Evolutionary conservation across 2,329 filamentous ascomycete species (phyloP).

Genomic region (Huntiella decipiens): DNA sequence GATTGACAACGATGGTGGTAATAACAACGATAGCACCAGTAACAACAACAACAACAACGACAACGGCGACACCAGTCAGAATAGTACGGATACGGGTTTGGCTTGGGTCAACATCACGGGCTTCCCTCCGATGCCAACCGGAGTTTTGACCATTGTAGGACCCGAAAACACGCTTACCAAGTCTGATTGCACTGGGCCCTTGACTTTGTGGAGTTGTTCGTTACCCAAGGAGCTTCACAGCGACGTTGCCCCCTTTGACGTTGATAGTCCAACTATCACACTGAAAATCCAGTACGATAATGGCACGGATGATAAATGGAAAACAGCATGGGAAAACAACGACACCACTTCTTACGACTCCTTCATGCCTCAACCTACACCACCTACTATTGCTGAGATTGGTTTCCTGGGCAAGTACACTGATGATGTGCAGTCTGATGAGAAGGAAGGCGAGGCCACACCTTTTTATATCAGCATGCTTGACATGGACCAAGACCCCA

Average conservation of each 20-base stretch:
- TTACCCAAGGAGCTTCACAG: constrained; percentile 61
- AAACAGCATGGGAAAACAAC: constrained; percentile 17
- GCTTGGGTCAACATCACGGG: constrained; percentile 70
- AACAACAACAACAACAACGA: no score
- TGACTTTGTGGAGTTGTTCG: constrained; percentile 70
- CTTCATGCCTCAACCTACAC: constrained; percentile 29
- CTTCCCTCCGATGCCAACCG: constrained; percentile 73
- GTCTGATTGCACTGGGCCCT: constrained; percentile 50
- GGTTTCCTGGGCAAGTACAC: constrained; percentile 73
- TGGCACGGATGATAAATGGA: constrained; percentile 31
- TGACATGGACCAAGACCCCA: constrained; percentile 22
- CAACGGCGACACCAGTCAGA: no score
- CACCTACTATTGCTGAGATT: constrained; percentile 50
- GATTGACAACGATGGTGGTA: not conserved
- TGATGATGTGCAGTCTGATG: constrained; percentile 43
- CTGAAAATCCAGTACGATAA: constrained; percentile 61
- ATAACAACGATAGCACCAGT: not conserved
- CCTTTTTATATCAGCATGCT: constrained; percentile 75
- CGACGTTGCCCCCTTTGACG: constrained; percentile 39
- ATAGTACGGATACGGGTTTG: constrained; percentile 17
- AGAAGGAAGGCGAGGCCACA: constrained; percentile 69
- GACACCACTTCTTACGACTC: constrained; percentile 7
- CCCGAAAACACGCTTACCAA: constrained; percentile 46
- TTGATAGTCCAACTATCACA: constrained; percentile 58
- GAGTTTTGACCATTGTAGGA: constrained; percentile 58